Base-by-base conservation (phyloP, 345 rosid genomes). In the Laguncularia racemosa region DNA sequence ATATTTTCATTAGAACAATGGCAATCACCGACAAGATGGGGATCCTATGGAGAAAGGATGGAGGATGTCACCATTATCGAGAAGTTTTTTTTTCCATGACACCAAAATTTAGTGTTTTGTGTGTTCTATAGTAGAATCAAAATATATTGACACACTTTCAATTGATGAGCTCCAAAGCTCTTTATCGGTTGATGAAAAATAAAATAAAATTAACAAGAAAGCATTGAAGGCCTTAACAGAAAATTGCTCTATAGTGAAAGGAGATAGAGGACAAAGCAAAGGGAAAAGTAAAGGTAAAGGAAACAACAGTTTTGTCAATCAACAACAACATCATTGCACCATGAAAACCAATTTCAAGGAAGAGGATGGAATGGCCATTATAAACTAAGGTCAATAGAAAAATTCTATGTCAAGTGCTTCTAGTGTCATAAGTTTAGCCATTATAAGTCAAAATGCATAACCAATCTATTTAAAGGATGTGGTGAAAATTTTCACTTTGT, bases 381-480 rank as follows among this genome's bases (percentile, higher is more conserved):
- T 15, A 23, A 23, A 23, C 28, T 6, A 6, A 23, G 3, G 4
- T 23, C 28, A 23, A 6, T 6, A 3, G 28, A 14, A 3, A 48
- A 16, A 48, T 13, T 16, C 6, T 9, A 15, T 19, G 19, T 48
- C n/a, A 11, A 48, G 52, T 48, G 15, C 52, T 48, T 48, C 52
- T 6, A 14, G 5, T 48, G 52, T 1, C 52, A 48, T 6, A 48
- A 40, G 15, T 49, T 67, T 45, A 55, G 62, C 16, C 67, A 68
- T 44, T 61, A 49, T 57, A 20, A 19, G 21, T 56, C 50, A n/a
- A 44, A 68, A 21, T 68, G 53, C 52, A 62, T 18, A 14, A 0
- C 14, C 1, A 7, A n/a, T 12, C 14, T 56, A 16, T 58, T 14
- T 0, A 53, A 62, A 12, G 63, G 14, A 2, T 61, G 62, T 46